Percentiles rank a stretch among this genome's conserved stretches.
phyloP scores from a whole-genome alignment of 352 stramenopile genomes.

The Halophytophthora polymorphica region DNA sequence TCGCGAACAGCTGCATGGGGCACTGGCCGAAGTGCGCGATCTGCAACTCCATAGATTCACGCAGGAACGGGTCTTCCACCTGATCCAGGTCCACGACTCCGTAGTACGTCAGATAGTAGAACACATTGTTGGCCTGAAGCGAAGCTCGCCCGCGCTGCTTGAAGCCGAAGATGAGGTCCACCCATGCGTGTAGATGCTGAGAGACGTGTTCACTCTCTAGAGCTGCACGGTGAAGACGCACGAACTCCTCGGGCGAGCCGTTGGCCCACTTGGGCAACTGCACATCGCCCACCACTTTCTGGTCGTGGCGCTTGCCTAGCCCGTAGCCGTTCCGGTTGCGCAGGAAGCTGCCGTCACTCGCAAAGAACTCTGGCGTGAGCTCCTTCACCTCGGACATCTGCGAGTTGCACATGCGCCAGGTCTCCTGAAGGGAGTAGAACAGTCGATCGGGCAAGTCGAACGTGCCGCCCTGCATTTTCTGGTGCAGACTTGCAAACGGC shows the following conservation, averaged over 20 bases:
- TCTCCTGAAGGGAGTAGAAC: slow-evolving; percentile 96
- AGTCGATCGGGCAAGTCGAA: slow-evolving; percentile 98
- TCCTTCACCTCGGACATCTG: slow-evolving; percentile 99
- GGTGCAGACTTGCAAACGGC: slow-evolving; percentile 96
- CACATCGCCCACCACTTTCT: slow-evolving; percentile 90
- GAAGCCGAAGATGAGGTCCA: slow-evolving; percentile 99
- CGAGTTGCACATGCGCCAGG: slow-evolving; percentile 97
- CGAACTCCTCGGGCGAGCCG: slow-evolving; percentile 93
- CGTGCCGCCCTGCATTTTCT: slow-evolving; percentile 93
- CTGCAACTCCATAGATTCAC: slow-evolving; percentile 95
- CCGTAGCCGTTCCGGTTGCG: slow-evolving; percentile 95
- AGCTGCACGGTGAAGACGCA: slow-evolving; percentile 93
- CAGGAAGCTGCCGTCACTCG: slow-evolving; percentile 92
- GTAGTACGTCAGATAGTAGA: slow-evolving; percentile 93
- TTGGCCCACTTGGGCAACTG: slow-evolving; percentile 97
- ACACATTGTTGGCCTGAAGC: slow-evolving; percentile 95
- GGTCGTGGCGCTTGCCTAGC: slow-evolving; percentile 89
- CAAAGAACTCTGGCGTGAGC: slow-evolving; percentile 98
- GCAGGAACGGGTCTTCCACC: slow-evolving; percentile 93
- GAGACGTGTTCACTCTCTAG: slow-evolving; percentile 99
- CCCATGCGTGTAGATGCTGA: slow-evolving; percentile 96
- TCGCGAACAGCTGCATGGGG: slow-evolving; percentile 93
- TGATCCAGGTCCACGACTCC: slow-evolving; percentile 95
- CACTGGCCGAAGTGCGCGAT: slow-evolving; percentile 99
- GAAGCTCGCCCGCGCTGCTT: slow-evolving; percentile 96